Evolutionary conservation across 139 green algal species (phyloP), one percentile per base, ranked within the genome.

Genomic region (Pycnococcus provasolii): DNA sequence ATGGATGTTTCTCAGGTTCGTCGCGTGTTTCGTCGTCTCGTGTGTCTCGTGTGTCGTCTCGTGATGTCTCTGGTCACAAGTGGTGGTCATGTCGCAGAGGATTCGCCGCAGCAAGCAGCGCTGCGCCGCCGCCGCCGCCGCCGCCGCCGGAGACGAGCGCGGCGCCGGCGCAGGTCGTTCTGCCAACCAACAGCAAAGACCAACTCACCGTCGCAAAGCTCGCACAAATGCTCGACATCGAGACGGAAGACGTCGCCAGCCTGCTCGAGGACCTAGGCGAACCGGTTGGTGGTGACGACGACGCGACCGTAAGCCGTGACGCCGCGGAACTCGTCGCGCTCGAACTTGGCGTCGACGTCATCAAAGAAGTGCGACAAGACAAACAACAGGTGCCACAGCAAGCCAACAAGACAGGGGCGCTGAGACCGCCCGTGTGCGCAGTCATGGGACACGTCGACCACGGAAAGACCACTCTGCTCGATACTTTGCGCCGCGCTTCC

Each of bases 401-500:
- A 26, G 62, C 48, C 8, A 39, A 60, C 43, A 26, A 26, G 26
- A 26, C 26, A 26, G 50, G 2, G n/a, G n/a, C 46, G 5, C 4
- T 68, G 37, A 41, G 45, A 2, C 40, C 8, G 15, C 53, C 37
- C 3, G 42, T 59, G 37, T 48, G 58, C 45, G 48, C 47, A 8
- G 62, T 68, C 1, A 68, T 68, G 62, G 62, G 90, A 0, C 90
- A 96, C 68, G 89, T 95, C n/a, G 90, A 96, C 72, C 90, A 96
- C 70, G 90, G 89, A 55, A 96, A 96, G 84, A 96, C 90, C 13
- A 86, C 77, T 2, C 73, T 96, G 70, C 74, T 97, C 71, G 91
- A 97, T 70, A 80, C 86, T 0, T 74, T 97, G 73, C 76, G 92
- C 2, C 79, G 75, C 5, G 91, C 79, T 1, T 79, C 76, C 6